phyloP scores from a whole-genome alignment of 768 basidiomycete species.

The Piloderma croceum region DNA sequence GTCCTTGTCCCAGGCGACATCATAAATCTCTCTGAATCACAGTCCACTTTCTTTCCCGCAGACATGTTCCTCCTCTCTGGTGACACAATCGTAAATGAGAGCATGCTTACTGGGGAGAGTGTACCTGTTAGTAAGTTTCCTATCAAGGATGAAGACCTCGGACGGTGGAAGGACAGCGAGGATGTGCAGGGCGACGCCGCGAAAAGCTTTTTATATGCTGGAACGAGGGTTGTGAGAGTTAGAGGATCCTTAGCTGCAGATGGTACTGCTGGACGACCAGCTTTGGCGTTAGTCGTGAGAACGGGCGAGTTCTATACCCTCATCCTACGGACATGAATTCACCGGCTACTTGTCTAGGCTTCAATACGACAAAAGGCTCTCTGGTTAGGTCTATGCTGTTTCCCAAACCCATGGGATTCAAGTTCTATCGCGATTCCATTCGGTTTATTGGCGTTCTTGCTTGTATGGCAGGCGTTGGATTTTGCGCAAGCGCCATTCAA shows the following conservation, averaged over 20 bases:
- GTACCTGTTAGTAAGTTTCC: conserved; percentile 93
- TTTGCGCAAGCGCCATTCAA: conserved; percentile 86
- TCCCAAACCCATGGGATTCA: conserved; percentile 98
- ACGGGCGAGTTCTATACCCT: conserved; percentile 51
- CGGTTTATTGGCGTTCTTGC: conserved; percentile 89
- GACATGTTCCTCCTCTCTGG: conserved; percentile 92
- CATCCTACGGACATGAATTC: neutral
- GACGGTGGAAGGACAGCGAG: conserved; percentile 62
- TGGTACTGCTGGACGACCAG: conserved; percentile 48
- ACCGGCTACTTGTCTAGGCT: conserved; percentile 44
- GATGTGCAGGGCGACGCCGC: conserved; percentile 56
- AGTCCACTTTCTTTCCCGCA: conserved; percentile 72
- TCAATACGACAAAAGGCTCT: conserved; percentile 96
- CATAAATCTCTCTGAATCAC: conserved; percentile 77
- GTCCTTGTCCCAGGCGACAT: conserved; percentile 89
- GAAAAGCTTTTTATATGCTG: conserved; percentile 83
- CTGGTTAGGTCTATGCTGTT: conserved; percentile 96
- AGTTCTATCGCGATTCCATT: conserved; percentile 92
- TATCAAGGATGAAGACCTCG: conserved; percentile 71
- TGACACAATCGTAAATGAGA: conserved; percentile 97
- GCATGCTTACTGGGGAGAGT: conserved; percentile 98
- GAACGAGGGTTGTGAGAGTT: conserved; percentile 86
- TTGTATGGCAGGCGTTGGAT: conserved; percentile 86
- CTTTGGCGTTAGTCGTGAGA: conserved; percentile 77
- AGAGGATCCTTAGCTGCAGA: conserved; percentile 56